Conservation (phyloP, 2,329 filamentous ascomycete species). For the Didymella arachidicola region DNA sequence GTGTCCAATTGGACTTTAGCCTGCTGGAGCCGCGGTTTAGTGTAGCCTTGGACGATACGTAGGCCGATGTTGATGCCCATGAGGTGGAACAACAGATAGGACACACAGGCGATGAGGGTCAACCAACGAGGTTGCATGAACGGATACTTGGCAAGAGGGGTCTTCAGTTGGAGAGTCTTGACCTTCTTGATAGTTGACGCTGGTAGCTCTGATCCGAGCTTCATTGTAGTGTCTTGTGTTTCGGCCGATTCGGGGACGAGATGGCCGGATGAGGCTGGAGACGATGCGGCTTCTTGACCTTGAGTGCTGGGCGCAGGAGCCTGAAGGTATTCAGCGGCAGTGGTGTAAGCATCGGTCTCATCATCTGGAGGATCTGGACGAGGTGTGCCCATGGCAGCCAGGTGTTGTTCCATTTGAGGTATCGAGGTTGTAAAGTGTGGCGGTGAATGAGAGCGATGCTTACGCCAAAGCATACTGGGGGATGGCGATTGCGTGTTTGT, state of each 20-base stretch:
- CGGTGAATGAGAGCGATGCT: conserved; percentile 4
- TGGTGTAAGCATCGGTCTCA: background rate
- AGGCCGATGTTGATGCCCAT: conserved; percentile 18
- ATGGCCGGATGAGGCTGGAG: background rate
- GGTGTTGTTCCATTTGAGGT: conserved; percentile 5
- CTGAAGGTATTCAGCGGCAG: background rate
- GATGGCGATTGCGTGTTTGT: background rate
- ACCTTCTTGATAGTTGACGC: background rate
- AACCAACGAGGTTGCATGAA: conserved; percentile 15
- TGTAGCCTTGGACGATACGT: conserved; percentile 3
- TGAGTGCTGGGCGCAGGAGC: background rate
- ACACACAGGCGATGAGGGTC: conserved; percentile 12
- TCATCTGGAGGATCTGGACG: background rate
- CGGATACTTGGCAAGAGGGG: background rate
- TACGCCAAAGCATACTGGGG: conserved; percentile 8
- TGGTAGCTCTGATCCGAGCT: background rate
- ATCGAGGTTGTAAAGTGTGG: conserved; percentile 3
- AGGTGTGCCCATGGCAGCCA: background rate
- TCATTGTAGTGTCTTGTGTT: background rate
- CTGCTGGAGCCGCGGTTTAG: conserved; percentile 10
- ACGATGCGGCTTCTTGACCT: background rate
- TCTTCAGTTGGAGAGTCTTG: background rate
- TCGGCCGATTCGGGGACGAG: background rate
- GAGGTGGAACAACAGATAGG: conserved; percentile 21
- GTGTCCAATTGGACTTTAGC: conserved; percentile 14